These are phyloP conservation scores for Cryphonectria nitschkei DNA, from an alignment of 2,329 filamentous ascomycete species.

Conservation along the genomic window DNA sequence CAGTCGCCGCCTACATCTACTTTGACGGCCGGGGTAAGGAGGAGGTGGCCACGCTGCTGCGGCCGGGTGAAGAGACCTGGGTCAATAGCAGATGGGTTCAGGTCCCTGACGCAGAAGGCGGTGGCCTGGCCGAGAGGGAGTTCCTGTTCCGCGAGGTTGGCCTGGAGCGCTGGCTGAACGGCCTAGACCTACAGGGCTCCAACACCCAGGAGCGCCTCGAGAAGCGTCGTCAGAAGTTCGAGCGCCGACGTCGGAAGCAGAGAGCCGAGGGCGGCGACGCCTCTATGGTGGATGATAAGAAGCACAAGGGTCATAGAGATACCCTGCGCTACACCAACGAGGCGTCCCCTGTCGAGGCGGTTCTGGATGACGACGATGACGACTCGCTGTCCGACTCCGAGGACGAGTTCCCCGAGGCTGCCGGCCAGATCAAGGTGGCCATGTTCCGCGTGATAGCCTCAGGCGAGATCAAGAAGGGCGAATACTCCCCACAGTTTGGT, in stretches of 20 bases:
- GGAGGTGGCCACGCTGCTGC: slow-evolving; percentile 90
- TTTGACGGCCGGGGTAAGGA: slow-evolving; percentile 96
- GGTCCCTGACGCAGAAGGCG: slow-evolving; percentile 86
- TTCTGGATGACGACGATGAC: slow-evolving; percentile 71
- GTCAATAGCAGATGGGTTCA: slow-evolving; percentile 98
- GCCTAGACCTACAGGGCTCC: slow-evolving; percentile 90
- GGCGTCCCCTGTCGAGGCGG: slow-evolving; percentile 72
- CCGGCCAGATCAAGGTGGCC: slow-evolving; percentile 97
- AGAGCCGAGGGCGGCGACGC: slow-evolving; percentile 48
- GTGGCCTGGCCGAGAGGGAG: slow-evolving; percentile 92
- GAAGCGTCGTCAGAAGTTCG: slow-evolving; percentile 81
- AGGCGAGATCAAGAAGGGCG: slow-evolving; percentile 95
- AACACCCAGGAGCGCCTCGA: slow-evolving; percentile 89
- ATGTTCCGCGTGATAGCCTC: slow-evolving; percentile 94
- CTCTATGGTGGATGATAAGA: slow-evolving; percentile 44
- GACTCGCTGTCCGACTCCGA: slow-evolving; percentile 72
- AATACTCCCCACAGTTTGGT: slow-evolving; percentile 97
- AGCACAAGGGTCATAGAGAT: slow-evolving; percentile 50
- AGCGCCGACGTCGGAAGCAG: slow-evolving; percentile 68
- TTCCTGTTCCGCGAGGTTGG: slow-evolving; percentile 98
- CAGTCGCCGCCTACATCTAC: slow-evolving; percentile 97
- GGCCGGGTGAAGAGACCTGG: slow-evolving; percentile 97
- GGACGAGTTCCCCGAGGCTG: slow-evolving; percentile 86
- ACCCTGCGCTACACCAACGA: slow-evolving; percentile 83
- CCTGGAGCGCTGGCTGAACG: slow-evolving; percentile 94